Conservation (phyloP, 2,329 filamentous ascomycete species). For the Didymella lethalis region DNA sequence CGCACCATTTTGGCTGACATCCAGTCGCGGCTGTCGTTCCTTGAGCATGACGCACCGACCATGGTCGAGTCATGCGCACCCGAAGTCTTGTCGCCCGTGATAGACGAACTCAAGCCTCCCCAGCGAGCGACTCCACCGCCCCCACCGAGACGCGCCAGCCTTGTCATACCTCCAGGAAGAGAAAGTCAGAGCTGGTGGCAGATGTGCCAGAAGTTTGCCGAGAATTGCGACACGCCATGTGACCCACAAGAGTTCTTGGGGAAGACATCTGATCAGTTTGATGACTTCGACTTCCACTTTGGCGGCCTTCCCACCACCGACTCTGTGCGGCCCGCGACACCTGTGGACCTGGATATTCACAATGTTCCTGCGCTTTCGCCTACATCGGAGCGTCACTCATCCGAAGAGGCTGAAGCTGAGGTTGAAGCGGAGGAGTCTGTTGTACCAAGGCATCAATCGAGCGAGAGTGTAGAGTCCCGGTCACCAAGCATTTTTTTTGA, state of each 20-base stretch:
- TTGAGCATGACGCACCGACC: constrained; percentile 33
- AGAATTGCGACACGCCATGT: constrained; percentile 38
- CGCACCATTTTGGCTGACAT: constrained; percentile 40
- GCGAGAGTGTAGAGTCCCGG: constrained; percentile 4
- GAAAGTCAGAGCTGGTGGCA: constrained; percentile 36
- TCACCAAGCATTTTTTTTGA: constrained; percentile 23
- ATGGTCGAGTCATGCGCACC: constrained; percentile 19
- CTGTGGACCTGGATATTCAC: constrained; percentile 22
- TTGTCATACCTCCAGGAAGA: constrained; percentile 6
- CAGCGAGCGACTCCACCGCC: constrained; percentile 14
- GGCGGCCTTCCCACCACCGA: constrained; percentile 22
- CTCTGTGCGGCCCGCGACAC: constrained; percentile 21
- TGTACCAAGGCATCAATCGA: constrained; percentile 21
- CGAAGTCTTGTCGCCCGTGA: constrained; percentile 16
- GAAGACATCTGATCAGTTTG: constrained; percentile 35
- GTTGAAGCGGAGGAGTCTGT: constrained; percentile 6
- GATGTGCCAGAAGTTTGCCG: constrained; percentile 38
- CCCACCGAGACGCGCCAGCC: constrained; percentile 13
- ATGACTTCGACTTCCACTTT: constrained; percentile 41
- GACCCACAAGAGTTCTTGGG: constrained; percentile 37
- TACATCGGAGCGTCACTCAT: constrained; percentile 15
- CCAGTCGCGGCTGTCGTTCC: constrained; percentile 38
- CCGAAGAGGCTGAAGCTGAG: constrained; percentile 22
- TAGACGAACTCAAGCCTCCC: constrained; percentile 23
- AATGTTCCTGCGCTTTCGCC: constrained; percentile 12